Base-by-base conservation (phyloP, 164 flowering plant genomes). In the Sextonia rubra region DNA sequence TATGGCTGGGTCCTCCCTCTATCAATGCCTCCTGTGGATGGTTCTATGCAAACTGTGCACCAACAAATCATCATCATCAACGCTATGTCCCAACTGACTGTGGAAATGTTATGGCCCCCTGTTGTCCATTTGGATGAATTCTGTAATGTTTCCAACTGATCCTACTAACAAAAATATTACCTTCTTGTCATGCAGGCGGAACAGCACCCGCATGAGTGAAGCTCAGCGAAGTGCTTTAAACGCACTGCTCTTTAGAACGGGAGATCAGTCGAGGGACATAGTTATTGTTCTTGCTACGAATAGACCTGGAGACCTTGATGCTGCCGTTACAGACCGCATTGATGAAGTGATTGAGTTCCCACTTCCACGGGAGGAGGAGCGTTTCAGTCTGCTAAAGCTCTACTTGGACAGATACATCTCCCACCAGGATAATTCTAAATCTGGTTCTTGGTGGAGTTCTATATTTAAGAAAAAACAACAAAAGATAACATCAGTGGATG, bases 271-370 rank as follows among this genome's bases (percentile, higher is more conserved):
- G n/a, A 78, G 94, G 77, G 97, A 94, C 70, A 84, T 90, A 17
- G 98, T 94, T 44, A 93, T 92, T 52, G 99, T 94, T 60, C 96
- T 94, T 14, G 99, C 98, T 47, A 92, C 97, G 12, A 92, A 92
- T 82, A 81, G 96, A 71, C 98, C 98, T 2, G 97, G 91, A 1
- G 99, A 94, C 79, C 97, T 94, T 32, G 98, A 92, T 76, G 82
- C 88, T 72, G 98, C 98, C 17, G 73, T 92, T 55, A 88, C 97
- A 4, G 97, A 92, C 71, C 90, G 97, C 25, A 91, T 94, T 60
- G 98, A 94, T 77, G 98, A 94, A 81, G 97, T 94, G 48, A 87
- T 94, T 11, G 97, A 91, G 76, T 94, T 94, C 80, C 98, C 98
- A n/a, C 88, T 94, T 49, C 99, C 97, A 0, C 88, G 89, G 15